Conservation (phyloP, 768 basidiomycete species). For the Suillus hirtellus region DNA sequence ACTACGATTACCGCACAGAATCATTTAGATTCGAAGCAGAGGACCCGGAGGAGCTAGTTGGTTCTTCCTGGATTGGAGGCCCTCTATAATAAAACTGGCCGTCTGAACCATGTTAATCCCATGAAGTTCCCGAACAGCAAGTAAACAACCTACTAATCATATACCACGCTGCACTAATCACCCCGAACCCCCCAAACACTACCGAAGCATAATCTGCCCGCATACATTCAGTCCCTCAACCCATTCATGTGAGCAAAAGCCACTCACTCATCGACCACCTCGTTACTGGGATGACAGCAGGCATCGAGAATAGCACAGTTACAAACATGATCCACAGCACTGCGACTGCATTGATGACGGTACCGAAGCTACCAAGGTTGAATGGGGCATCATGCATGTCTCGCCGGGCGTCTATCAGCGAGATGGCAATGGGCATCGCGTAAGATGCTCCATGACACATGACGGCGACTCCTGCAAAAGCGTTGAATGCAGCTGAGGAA, state of each 20-base stretch:
- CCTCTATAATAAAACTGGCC: slow-evolving; percentile 46
- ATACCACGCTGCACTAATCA: slow-evolving; percentile 63
- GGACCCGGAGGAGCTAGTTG: not conserved
- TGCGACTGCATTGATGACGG: slow-evolving; percentile 48
- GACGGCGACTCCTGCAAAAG: slow-evolving; percentile 65
- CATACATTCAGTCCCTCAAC: not conserved
- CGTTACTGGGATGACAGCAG: slow-evolving; percentile 58
- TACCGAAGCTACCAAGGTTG: slow-evolving; percentile 46
- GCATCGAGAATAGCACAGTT: slow-evolving; percentile 70
- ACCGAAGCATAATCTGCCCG: slow-evolving; percentile 63
- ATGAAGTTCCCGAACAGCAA: not conserved
- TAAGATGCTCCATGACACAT: slow-evolving; percentile 68
- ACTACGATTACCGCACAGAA: not conserved
- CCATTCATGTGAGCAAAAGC: not conserved
- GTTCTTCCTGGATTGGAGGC: slow-evolving; percentile 38
- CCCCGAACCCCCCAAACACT: slow-evolving; percentile 63
- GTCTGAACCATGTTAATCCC: slow-evolving; percentile 27
- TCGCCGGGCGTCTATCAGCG: slow-evolving; percentile 44
- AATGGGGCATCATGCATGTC: slow-evolving; percentile 53
- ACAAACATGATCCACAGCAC: slow-evolving; percentile 63
- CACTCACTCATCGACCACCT: slow-evolving; percentile 48
- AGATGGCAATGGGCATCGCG: slow-evolving; percentile 60
- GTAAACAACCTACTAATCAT: slow-evolving; percentile 44
- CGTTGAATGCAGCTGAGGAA: slow-evolving; percentile 64
- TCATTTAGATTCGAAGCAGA: not conserved